These are phyloP conservation scores for Colletotrichum australisinense DNA, from an alignment of 2,329 filamentous ascomycete species.

Conservation along the genomic window DNA sequence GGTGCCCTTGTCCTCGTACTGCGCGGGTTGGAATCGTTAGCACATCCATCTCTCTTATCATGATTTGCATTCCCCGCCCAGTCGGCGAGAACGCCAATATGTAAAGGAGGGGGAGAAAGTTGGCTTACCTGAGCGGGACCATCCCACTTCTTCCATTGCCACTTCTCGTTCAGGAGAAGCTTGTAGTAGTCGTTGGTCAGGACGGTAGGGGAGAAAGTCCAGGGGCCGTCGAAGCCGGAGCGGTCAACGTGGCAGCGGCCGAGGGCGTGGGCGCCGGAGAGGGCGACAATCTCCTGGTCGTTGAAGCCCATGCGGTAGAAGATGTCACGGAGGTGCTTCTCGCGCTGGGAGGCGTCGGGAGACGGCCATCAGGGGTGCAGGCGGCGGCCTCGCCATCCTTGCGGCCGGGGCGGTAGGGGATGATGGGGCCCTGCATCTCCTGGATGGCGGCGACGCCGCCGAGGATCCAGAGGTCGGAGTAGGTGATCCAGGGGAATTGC, in stretches of 20 bases:
- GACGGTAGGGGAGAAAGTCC: constrained; percentile 91
- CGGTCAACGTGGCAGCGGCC: constrained; percentile 92
- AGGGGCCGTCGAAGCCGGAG: constrained; percentile 88
- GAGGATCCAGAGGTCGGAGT: constrained; percentile 98
- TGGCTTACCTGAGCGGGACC: constrained; percentile 77
- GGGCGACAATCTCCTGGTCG: constrained; percentile 94
- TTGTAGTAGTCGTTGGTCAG: constrained; percentile 96
- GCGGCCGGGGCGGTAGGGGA: constrained; percentile 92
- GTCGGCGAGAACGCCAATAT: background rate
- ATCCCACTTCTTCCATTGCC: constrained; percentile 91
- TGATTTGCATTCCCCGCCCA: background rate
- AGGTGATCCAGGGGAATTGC: constrained; percentile 94
- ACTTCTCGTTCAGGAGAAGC: constrained; percentile 90
- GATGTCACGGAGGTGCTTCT: constrained; percentile 87
- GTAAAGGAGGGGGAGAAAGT: too few species aligned
- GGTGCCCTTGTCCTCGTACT: constrained; percentile 88
- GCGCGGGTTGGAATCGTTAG: background rate
- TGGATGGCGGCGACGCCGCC: constrained; percentile 87
- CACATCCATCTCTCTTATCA: background rate
- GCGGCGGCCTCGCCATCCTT: constrained; percentile 80
- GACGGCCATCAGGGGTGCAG: constrained; percentile 94
- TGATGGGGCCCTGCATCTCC: constrained; percentile 90
- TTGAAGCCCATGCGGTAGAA: constrained; percentile 98
- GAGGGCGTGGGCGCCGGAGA: constrained; percentile 86
- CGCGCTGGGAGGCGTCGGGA: constrained; percentile 82